Conservation (phyloP, 2,329 filamentous ascomycete species). For the Monilinia laxa region DNA sequence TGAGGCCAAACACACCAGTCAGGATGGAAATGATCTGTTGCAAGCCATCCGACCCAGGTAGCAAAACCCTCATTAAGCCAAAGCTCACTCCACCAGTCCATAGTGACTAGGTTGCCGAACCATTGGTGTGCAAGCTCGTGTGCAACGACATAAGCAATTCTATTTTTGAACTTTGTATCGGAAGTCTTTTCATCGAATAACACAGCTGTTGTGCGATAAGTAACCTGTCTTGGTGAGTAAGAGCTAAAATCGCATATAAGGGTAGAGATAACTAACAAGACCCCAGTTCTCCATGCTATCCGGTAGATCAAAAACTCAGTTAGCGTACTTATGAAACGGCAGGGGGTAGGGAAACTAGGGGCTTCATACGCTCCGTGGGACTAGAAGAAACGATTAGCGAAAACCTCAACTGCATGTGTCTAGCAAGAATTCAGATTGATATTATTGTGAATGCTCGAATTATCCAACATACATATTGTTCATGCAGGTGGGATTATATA, state of each 20-base stretch:
- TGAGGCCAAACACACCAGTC: conserved; percentile 98
- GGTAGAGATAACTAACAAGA: conserved; percentile 76
- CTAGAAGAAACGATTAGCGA: conserved; percentile 48
- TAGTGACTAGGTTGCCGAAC: conserved; percentile 93
- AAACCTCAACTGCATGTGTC: neutral
- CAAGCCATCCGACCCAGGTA: conserved; percentile 90
- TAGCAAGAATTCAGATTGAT: neutral
- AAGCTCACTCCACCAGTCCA: conserved; percentile 95
- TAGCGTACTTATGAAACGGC: neutral
- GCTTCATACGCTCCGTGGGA: conserved; percentile 66
- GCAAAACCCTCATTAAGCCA: conserved; percentile 97
- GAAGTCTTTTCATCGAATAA: conserved; percentile 94
- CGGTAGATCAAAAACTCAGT: conserved; percentile 1
- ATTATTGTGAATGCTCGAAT: neutral
- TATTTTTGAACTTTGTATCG: conserved; percentile 85
- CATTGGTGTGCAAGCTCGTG: conserved; percentile 96
- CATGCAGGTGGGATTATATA: neutral
- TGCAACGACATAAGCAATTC: conserved; percentile 95
- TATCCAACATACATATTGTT: neutral
- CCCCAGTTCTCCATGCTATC: conserved; percentile 69
- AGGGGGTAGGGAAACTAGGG: neutral
- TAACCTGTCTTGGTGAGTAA: conserved; percentile 53
- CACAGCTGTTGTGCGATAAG: conserved; percentile 91
- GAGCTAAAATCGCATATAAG: neutral
- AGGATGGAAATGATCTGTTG: conserved; percentile 80